Percentiles rank a stretch among this genome's conserved stretches.
phyloP scores from a whole-genome alignment of 768 basidiomycete species.

The Amanita subjunquillea region DNA sequence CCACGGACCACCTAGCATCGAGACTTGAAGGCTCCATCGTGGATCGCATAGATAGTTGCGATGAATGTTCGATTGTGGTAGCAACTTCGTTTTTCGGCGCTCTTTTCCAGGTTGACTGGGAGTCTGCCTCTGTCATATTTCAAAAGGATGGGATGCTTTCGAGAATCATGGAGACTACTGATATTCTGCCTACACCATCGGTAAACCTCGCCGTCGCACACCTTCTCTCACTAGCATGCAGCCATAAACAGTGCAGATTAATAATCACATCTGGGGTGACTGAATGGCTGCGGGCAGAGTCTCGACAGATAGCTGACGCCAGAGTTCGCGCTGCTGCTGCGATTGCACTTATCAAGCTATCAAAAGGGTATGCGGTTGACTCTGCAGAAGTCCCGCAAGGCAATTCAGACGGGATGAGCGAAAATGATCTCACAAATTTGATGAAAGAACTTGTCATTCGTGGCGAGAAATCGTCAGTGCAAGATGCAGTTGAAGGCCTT shows the following conservation, averaged over 20 bases:
- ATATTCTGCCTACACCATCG: slow-evolving; percentile 40
- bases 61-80: slow-evolving; percentile 39
- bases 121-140: slow-evolving; percentile 57
- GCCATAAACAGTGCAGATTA: slow-evolving; percentile 62
- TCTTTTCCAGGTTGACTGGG: slow-evolving; percentile 75
- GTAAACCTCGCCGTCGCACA: slow-evolving; percentile 58
- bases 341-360: slow-evolving; percentile 72
- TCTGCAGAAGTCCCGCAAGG: slow-evolving; percentile 19
- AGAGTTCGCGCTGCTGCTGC: slow-evolving; percentile 51
- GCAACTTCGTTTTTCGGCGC: slow-evolving; percentile 65
- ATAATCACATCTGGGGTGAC: slow-evolving; percentile 44
- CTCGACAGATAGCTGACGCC: slow-evolving; percentile 33
- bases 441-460: slow-evolving; percentile 49
- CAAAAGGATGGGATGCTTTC: slow-evolving; percentile 52
- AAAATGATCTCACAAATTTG: slow-evolving; percentile 36
- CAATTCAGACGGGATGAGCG: slow-evolving; percentile 14
- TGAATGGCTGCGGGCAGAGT: slow-evolving; percentile 59
- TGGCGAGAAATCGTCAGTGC: slow-evolving; percentile 27
- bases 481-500: slow-evolving; percentile 73
- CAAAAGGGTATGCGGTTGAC: slow-evolving; percentile 44
- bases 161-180: slow-evolving; percentile 57
- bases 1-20: slow-evolving; percentile 37
- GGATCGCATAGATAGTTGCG: slow-evolving; percentile 41
- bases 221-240: slow-evolving; percentile 65
- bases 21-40: slow-evolving; percentile 42